Evolutionary conservation across 2,329 filamentous ascomycete species (phyloP), one percentile per base, ranked within the genome.

Genomic region (Fusarium proliferatum): DNA sequence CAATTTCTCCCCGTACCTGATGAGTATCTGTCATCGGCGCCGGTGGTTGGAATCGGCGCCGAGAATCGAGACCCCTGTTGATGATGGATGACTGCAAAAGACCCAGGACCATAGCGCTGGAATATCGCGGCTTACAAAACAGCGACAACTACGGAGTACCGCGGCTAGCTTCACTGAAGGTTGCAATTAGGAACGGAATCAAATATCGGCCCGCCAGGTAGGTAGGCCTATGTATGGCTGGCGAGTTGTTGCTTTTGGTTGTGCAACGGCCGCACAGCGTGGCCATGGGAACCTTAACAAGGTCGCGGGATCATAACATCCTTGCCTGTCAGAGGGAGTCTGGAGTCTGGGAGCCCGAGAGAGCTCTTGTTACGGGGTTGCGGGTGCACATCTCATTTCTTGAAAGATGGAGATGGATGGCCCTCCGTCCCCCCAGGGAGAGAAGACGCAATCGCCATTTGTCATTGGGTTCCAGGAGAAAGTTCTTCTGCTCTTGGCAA

Each of bases 11-110:
- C 61, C 60, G 51, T 66, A 48, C 55, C 52, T 70, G 52, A 38
- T 30, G 51, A 57, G 52, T 34, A 43, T 64, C 62, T 73, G 61
- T 46, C 46, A 73, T 74, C 71, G 71, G 71, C 62, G 46, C 51
- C 64, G 55, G 69, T 39, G 36, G 49, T 61, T 59, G 60, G 17
- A 36, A 66, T 72, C 64, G 69, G 60, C 51, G 70, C 69, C 69
- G 70, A 72, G 48, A 56, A 57, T 59, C 55, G 41, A 41, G 48
- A 28, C 43, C 65, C 53, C 42, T 72, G 52, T 16, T 56, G 10
- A n/a, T 33, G 45, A 30, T 30, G 30, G 26, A 21, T 48, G 21
- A 49, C 34, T 28, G 17, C 23, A 39, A 53, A 39, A 28, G 34
- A 26, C 46, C 43, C 57, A 57, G 17, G 39, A 65, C 39, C 41